Evolutionary conservation across 2,329 filamentous ascomycete genomes (phyloP).

Genomic region (Cryphonectria radicalis): DNA sequence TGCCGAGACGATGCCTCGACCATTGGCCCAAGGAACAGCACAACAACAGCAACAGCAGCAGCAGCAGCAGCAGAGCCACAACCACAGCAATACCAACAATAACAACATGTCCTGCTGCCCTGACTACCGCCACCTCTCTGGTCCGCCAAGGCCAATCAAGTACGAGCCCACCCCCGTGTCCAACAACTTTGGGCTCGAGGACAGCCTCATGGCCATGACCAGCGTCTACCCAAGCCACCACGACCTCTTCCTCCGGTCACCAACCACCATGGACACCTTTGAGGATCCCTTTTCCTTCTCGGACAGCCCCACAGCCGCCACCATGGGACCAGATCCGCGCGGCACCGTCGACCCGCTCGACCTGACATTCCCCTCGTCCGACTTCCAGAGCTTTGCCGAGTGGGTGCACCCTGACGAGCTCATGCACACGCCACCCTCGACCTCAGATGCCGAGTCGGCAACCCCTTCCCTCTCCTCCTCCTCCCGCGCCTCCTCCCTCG

Average conservation of each 20-base stretch:
- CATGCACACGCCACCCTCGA: constrained; percentile 25
- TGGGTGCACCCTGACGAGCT: constrained; percentile 29
- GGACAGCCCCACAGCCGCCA: constrained; percentile 17
- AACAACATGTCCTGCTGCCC: constrained; percentile 24
- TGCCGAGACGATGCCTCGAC: constrained; percentile 14
- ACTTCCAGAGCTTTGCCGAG: constrained; percentile 27
- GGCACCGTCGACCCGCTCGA: constrained; percentile 27
- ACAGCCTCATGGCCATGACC: constrained; percentile 26
- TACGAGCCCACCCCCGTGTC: constrained; percentile 22
- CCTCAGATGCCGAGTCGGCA: constrained; percentile 19
- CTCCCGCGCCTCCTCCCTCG: constrained; percentile 21
- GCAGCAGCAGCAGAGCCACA: not conserved
- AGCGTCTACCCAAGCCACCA: constrained; percentile 20
- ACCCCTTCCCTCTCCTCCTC: constrained; percentile 17
- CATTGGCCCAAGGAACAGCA: constrained; percentile 21
- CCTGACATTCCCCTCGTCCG: constrained; percentile 26
- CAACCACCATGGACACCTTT: constrained; percentile 22
- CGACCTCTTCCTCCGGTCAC: constrained; percentile 27
- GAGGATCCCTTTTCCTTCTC: constrained; percentile 26
- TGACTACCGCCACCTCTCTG: constrained; percentile 24
- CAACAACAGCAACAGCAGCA: not conserved
- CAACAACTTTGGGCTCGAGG: constrained; percentile 25
- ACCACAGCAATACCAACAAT: constrained; percentile 8
- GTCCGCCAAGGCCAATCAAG: constrained; percentile 22
- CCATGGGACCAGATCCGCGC: constrained; percentile 15